Evolutionary conservation across 2,329 filamentous ascomycete genomes (phyloP).

Genomic region (Ilyonectria sp.): DNA sequence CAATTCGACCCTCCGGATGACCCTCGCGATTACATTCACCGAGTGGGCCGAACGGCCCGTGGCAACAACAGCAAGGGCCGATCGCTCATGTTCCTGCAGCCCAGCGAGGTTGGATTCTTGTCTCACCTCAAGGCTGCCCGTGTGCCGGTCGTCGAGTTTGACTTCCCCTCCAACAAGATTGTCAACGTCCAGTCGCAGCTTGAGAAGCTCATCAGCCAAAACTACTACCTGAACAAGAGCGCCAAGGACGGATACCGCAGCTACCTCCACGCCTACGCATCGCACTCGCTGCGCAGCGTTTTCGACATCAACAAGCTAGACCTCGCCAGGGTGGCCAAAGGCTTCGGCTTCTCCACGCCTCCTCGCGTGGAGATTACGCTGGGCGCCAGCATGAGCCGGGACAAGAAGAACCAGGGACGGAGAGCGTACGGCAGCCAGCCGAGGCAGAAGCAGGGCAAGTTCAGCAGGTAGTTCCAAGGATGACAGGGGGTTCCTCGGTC

Average conservation of each 20-base stretch:
- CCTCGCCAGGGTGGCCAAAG: conserved; percentile 85
- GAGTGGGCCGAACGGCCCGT: conserved; percentile 93
- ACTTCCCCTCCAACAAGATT: conserved; percentile 93
- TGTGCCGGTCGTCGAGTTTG: conserved; percentile 95
- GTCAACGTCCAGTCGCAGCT: conserved; percentile 91
- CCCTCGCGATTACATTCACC: conserved; percentile 92
- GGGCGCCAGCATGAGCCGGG: conserved; percentile 83
- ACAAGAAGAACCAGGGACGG: conserved; percentile 74
- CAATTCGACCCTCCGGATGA: conserved; percentile 97
- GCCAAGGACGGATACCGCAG: conserved; percentile 85
- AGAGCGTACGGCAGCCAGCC: conserved; percentile 86
- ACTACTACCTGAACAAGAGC: conserved; percentile 96
- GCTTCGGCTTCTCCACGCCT: conserved; percentile 84
- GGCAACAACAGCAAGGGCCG: conserved; percentile 87
- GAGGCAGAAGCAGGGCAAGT: conserved; percentile 62
- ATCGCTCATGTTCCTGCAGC: conserved; percentile 93
- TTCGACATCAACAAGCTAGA: conserved; percentile 91
- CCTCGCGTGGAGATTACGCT: conserved; percentile 87
- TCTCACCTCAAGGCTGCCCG: conserved; percentile 91
- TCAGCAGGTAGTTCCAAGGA: conserved; percentile 38
- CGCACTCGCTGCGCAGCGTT: conserved; percentile 69
- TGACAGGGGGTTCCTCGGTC: conserved; percentile 31
- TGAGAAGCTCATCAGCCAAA: conserved; percentile 93
- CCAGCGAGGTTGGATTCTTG: conserved; percentile 92
- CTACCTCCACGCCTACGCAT: conserved; percentile 96